Evolutionary conservation across 257 asterid species (phyloP), one percentile per base, ranked within the genome.

Genomic region (Penstemon newberryi): DNA sequence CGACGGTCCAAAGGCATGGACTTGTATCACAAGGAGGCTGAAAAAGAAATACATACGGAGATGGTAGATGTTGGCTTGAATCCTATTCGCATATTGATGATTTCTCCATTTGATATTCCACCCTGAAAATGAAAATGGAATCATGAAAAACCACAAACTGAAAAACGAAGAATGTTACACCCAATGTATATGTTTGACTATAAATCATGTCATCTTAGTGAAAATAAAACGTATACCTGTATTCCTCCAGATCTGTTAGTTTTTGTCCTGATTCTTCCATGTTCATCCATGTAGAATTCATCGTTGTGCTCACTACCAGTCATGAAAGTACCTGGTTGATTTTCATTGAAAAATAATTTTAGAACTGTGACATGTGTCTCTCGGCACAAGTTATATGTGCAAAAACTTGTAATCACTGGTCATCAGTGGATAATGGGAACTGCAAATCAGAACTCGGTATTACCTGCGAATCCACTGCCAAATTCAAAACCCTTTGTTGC

Each of bases 61-160:
- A 94, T 94, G 60, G 99, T 94, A 51, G 99, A 83, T 52, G 99
- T 94, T 69, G 99, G 97, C 85, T 91, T 94, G 86, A 94, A 94
- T 75, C 82, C 97, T 73, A 91, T 81, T 77, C 90, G 91, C 96
- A 91, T 84, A 82, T 86, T 78, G 75, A 94, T 94, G 73, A 80
- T 79, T 84, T 94, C 99, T 72, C 99, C 99, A 78, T 94, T 94
- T 56, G 97, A 94, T 80, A 94, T 94, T 50, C 99, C 99, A 59
- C 99, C 97, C 97, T 94, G 79, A 40, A 81, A 75, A 67, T 50
- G 56, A 57, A 71, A 19, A 55, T 1, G 55, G 59, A 75, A 79
- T 64, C 71, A 71, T 44, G 60, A 65, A 73, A 36, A 75, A 65
- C 56, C 60, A 69, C 50, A 8, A 56, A 69, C 10, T 25, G 51